Conservation (phyloP, 2,329 filamentous ascomycete genomes). For the Ceratocystis papillata region DNA sequence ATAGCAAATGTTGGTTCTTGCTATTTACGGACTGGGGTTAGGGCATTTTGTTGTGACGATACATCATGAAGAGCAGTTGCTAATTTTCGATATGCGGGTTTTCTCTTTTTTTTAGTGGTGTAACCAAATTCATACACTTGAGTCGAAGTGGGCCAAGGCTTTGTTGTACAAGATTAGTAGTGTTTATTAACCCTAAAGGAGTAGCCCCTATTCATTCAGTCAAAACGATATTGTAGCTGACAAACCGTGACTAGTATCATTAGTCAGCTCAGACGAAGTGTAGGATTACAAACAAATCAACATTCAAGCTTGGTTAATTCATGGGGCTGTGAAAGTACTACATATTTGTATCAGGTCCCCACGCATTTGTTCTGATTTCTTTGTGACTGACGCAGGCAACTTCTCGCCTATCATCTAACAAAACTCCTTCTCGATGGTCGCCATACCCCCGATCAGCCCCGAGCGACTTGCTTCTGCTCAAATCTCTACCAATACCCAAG, state of each 20-base stretch:
- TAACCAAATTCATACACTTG: background rate
- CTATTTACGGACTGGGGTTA: slow-evolving; percentile 9
- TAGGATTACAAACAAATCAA: background rate
- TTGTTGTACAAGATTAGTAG: background rate
- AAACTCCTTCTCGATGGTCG: background rate
- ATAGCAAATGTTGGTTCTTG: background rate
- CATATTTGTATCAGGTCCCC: background rate
- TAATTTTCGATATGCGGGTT: background rate
- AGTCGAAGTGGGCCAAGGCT: background rate
- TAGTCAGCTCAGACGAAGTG: background rate
- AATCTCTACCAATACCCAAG: slow-evolving; percentile 27
- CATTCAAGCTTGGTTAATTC: background rate
- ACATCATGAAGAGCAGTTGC: background rate
- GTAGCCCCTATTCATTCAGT: background rate
- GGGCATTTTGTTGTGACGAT: background rate
- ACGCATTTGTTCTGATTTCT: background rate
- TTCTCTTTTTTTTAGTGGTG: background rate
- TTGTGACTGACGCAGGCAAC: background rate
- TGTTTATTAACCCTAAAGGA: background rate
- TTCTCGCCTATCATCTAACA: background rate
- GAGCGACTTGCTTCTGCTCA: slow-evolving; percentile 33
- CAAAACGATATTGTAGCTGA: background rate
- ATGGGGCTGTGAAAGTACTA: background rate
- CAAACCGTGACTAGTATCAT: background rate
- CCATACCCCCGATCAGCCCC: slow-evolving; percentile 29